Evolutionary conservation across 2,329 filamentous ascomycete genomes (phyloP), one percentile per base, ranked within the genome.

Genomic region (Rosellinia necatrix): DNA sequence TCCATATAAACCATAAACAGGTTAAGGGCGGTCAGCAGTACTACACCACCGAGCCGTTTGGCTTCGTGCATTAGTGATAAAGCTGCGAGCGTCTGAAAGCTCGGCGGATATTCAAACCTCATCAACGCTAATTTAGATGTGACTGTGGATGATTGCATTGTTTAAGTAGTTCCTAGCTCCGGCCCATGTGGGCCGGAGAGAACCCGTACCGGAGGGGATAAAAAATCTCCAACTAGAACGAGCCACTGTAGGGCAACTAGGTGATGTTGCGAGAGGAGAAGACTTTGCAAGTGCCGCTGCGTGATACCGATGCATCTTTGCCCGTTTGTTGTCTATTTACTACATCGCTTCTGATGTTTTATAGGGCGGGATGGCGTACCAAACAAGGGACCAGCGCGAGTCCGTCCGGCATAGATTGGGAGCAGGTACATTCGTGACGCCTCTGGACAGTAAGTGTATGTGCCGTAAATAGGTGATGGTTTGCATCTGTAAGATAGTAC

Each of bases 41-140:
- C n/a, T 12, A n/a, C 24, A 38, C 15, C 21, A 15, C n/a, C n/a
- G 10, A 32, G 12, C 10, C 32, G 8, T 25, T 41, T 41, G 25
- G 29, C 21, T 15, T 30, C 30, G 29, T 27, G 21, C 17, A 38
- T 15, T 38, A 15, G 17, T 22, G n/a, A n/a, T n/a, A n/a, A n/a
- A n/a, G n/a, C n/a, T n/a, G 25, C 42, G 42, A 34, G 43, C 27
- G 15, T 35, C 38, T 25, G 19, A 21, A 25, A 38, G 22, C 8
- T 17, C 21, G 29, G 46, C 34, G 34, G 46, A 15, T 32, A 42
- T n/a, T 34, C 32, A 29, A 30, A 46, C 37, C 38, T 25, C 35
- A 22, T 56, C 37, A 47, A 35, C 25, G n/a, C 43, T 42, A 57
- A 47, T 32, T 30, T 42, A 53, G 34, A 37, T 41, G 35, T 13